Evolutionary conservation across 768 basidiomycete genomes (phyloP), one percentile per base, ranked within the genome.

Genomic region (Termitomyces sp.): DNA sequence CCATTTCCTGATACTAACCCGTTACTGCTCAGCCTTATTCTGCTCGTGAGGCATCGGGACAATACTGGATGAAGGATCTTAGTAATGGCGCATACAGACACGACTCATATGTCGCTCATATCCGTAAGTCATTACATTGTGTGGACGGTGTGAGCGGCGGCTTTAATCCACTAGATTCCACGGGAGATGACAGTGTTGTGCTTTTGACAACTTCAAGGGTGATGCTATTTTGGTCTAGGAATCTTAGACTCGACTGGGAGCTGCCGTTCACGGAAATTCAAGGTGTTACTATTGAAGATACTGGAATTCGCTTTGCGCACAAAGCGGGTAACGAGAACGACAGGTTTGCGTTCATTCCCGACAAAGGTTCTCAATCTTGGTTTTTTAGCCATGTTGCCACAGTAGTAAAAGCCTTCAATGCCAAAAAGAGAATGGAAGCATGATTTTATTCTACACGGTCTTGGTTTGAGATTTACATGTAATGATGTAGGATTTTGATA

Each of bases 1-100:
- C 42, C 10, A 17, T 46, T 40, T 14, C 7, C 46, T 35, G 23
- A 42, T 49, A 17, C 14, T 25, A 21, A 40, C 40, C 44, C 40
- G 35, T 12, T 39, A n/a, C 40, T 37, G 53, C 53, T 1, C 63
- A 96, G 92, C 85, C 96, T 0, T 98, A 91, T 72, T 90, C 91
- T 48, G 80, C 83, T 35, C 86, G 94, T 6, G 95, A 97, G 68
- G 92, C 95, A 0, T 73, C 91, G 8, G 97, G 97, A 6, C 97
- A 98, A 71, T 92, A 88, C 63, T 98, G 97, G 96, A 87, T 98
- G 80, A 91, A 85, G 72, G 96, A 98, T 67, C 71, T 98, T 16
- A 92, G 94, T 61, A 85, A 91, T 56, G 97, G 96, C 10, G 78
- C 83, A 16, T 98, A 88, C 70, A 83, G 92, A 57, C 75, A 80